Evolutionary conservation across 129 eudicot species (phyloP).

Genomic region (Helianthus tuberosus): DNA sequence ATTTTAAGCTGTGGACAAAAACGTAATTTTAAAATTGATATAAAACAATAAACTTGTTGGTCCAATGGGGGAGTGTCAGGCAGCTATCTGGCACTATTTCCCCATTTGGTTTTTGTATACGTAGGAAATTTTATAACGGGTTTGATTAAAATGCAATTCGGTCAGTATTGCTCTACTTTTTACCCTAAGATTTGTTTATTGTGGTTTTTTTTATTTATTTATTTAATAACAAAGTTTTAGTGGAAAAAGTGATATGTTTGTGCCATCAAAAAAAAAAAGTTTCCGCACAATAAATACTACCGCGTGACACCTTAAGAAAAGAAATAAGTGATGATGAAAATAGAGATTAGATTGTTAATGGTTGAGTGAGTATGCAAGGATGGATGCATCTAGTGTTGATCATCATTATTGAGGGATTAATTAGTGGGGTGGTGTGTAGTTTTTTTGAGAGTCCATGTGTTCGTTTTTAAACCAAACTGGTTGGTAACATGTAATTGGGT

Average conservation of each 20-base stretch:
- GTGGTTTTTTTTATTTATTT: background rate
- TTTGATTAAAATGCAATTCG: background rate
- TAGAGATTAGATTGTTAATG: background rate
- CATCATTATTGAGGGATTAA: background rate
- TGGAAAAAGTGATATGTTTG: background rate
- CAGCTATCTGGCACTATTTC: no score
- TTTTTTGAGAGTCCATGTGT: background rate
- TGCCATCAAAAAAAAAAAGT: background rate
- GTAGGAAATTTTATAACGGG: background rate
- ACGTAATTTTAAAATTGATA: no score
- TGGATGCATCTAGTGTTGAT: background rate
- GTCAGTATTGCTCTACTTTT: constrained; percentile 1
- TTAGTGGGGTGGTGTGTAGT: background rate
- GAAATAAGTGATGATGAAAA: background rate
- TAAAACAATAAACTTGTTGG: no score
- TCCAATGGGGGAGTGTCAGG: no score
- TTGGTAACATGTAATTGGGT: constrained; percentile 1
- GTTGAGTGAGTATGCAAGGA: background rate
- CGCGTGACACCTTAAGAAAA: background rate
- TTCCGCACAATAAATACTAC: background rate
- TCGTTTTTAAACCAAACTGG: constrained; percentile 2
- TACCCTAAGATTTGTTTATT: background rate
- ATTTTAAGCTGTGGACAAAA: no score
- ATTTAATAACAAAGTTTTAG: background rate
- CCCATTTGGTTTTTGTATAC: no score